Evolutionary conservation across 345 rosid species (phyloP), one percentile per base, ranked within the genome.

Genomic region (Camelina laxa): DNA sequence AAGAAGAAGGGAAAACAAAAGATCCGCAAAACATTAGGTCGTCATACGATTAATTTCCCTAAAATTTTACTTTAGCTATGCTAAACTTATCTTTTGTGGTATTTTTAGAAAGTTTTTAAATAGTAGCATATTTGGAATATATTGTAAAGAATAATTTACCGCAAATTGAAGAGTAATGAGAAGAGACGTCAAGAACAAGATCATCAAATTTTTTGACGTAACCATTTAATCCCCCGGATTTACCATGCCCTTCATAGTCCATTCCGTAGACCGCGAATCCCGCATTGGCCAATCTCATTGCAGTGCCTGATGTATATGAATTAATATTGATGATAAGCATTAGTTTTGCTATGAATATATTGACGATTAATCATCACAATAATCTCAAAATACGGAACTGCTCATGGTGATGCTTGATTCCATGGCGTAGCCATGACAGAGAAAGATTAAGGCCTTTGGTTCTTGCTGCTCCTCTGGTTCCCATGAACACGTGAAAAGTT

Each of bases 371-470:
- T 54, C 60, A 85, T 81, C 42, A 33, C 1, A 3, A 33, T 4
- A 3, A 11, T 17, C 6, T 50, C 0, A 48, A 36, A 24, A 45
- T 44, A 67, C 67, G 6, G 24, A 75, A 93, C 97, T 85, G 78
- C 82, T 77, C 98, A 91, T 88, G 81, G 97, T 87, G 71, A 89
- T 83, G 87, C 97, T 91, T 80, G 96, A 87, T 49, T 93, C 98
- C 98, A 93, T 93, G 72, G 81, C 97, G 53, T 93, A 93, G 3
- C 98, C 98, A 72, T 93, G 97, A 82, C 93, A 91, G 47, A 93
- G 56, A 80, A 88, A 93, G 72, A 91, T 71, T 80, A 91, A 67
- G 50, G 85, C 98, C 76, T 86, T 88, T 12, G 91, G 83, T 79
- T 87, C 88, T 77, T 80, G 77, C 65, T 79, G 79, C 6, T 72